Base-by-base conservation (phyloP, 2,329 filamentous ascomycete genomes). In the Trichoderma simmonsii region DNA sequence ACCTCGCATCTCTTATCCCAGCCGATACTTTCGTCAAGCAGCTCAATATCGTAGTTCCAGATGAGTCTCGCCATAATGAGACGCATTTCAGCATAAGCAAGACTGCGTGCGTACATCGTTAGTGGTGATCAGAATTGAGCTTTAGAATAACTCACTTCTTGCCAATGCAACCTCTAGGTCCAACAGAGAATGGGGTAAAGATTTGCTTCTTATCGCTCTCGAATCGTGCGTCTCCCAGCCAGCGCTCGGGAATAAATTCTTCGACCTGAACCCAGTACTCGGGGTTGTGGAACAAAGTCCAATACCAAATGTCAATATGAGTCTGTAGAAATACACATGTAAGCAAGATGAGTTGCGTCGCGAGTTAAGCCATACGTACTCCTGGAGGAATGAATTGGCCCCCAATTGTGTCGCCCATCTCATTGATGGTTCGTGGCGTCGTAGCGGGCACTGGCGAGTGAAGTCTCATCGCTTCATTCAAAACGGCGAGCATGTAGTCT, bases 401-500 rank as follows among this genome's bases (percentile, higher is more conserved):
- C 21, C 75, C 74, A 67, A 83, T 77, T 1, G 0, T 72, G 28
- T 81, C 79, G 1, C 80, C 80, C 0, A 63, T 73, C 0, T 73
- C 64, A 0, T 79, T 78, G 1, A 79, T 77, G 6, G 78, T 76
- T 73, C 79, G 72, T 81, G 83, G 3, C 56, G 82, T 78, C 11
- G 82, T 75, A 1, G 81, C 82, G 2, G 81, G 80, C 0, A 84
- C 80, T 0, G 85, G 84, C 1, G 85, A 82, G 72, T 81, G 82
- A 24, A 87, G 81, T 0, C 86, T 80, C n/a, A 87, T 77, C 0
- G 82, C 83, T 74, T 88, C 86, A 65, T 83, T 83, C 48, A 88
- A 82, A 15, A 84, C 83, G 0, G 86, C 86, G 73, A 85, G 83
- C 8, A 89, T 79, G 73, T 86, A 88, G 0, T 82, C 15, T 1